Conservation (phyloP, 148 eudicot genomes). For the Diospyros lotus region DNA sequence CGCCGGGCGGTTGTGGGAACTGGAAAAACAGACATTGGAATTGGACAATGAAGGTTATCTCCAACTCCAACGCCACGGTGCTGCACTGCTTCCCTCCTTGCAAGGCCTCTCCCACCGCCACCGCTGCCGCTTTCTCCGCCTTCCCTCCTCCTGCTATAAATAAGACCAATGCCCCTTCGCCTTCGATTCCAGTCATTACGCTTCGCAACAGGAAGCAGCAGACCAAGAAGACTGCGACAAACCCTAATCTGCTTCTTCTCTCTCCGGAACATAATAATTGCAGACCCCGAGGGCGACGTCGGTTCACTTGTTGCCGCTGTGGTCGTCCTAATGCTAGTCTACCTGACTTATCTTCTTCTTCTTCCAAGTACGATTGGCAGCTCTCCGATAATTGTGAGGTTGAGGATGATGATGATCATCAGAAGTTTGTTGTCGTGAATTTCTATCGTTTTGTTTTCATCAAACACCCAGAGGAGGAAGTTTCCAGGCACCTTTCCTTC, state of each 20-base stretch:
- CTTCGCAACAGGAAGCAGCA: too few species aligned
- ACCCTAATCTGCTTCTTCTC: too few species aligned
- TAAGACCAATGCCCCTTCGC: constrained; percentile 43
- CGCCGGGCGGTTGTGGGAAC: too few species aligned
- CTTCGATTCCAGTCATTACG: constrained; percentile 8
- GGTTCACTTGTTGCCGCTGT: not conserved
- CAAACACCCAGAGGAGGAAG: constrained; percentile 60
- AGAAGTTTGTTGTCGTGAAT: constrained; percentile 58
- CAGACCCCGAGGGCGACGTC: too few species aligned
- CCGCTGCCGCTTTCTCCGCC: constrained; percentile 31
- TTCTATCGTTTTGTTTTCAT: constrained; percentile 60
- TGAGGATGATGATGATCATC: constrained; percentile 11
- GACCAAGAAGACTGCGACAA: too few species aligned
- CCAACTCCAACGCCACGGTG: constrained; percentile 67
- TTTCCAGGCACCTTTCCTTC: constrained; percentile 61
- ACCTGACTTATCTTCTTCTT: not conserved
- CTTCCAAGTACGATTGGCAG: not conserved
- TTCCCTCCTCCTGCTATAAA: constrained; percentile 35
- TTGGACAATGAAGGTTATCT: constrained; percentile 24
- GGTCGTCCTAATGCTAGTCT: not conserved
- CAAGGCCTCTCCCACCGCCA: constrained; percentile 28
- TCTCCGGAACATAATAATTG: too few species aligned
- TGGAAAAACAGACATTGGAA: too few species aligned
- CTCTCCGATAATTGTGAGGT: too few species aligned
- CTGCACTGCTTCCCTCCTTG: constrained; percentile 54